These are phyloP conservation scores for Heliocybe sulcata DNA, from an alignment of 1,284 basidiomycete species.

Conservation along the genomic window DNA sequence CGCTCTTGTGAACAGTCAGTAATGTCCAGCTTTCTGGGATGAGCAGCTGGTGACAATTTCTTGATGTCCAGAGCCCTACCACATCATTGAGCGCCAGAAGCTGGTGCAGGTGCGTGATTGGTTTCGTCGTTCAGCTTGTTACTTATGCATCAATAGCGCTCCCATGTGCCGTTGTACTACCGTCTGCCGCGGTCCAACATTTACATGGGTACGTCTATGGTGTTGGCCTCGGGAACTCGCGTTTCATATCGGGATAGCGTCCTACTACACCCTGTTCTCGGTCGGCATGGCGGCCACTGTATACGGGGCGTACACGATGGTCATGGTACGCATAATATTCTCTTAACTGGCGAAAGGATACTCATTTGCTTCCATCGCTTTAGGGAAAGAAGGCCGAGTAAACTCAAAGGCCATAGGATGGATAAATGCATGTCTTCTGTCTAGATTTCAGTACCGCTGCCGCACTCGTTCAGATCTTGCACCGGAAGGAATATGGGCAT, in stretches of 20 bases:
- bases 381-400: conserved; percentile 11
- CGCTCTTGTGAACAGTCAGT: conserved; percentile 43
- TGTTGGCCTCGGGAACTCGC: not conserved
- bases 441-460: not conserved
- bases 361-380: not conserved
- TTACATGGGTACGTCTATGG: conserved; percentile 32
- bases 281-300: conserved; percentile 45
- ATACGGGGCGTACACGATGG: conserved; percentile 41
- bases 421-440: not conserved
- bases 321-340: conserved; percentile 33
- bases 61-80: conserved; percentile 47
- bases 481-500: too few relatives aligned
- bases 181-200: conserved; percentile 38
- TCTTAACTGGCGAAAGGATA: not conserved
- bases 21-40: not conserved
- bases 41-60: not conserved
- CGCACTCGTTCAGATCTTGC: not conserved
- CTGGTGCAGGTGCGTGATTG: conserved; percentile 46
- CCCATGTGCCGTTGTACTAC: conserved; percentile 35
- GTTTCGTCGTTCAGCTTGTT: not conserved
- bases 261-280: conserved; percentile 46
- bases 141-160: conserved; percentile 20
- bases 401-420: not conserved
- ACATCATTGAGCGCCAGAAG: conserved; percentile 56
- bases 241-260: conserved; percentile 27